Conservation (phyloP, 495 filamentous ascomycete genomes). For the Neurospora tetrasperma region DNA sequence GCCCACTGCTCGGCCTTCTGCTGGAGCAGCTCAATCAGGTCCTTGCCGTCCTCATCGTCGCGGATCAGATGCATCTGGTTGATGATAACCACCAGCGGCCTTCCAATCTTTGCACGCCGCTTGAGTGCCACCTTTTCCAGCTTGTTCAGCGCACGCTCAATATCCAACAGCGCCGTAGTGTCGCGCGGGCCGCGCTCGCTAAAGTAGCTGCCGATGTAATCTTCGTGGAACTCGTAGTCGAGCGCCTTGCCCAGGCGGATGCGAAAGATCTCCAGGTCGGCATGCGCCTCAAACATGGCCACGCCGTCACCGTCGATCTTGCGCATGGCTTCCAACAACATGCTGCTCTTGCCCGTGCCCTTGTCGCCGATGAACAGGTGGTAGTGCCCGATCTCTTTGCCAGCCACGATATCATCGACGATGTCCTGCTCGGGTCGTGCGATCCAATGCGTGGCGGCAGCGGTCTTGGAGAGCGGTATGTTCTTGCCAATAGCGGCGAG, state of each 20-base stretch:
- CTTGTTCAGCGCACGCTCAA: slow-evolving; percentile 95
- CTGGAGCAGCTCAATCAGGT: slow-evolving; percentile 88
- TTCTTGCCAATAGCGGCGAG: slow-evolving; percentile 64
- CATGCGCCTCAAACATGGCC: slow-evolving; percentile 92
- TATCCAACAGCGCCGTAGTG: slow-evolving; percentile 80
- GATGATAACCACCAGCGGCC: slow-evolving; percentile 77
- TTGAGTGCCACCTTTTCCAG: slow-evolving; percentile 84
- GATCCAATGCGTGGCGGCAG: slow-evolving; percentile 69
- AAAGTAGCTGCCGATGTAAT: slow-evolving; percentile 93
- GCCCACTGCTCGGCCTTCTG: slow-evolving; percentile 96
- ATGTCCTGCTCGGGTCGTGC: slow-evolving; percentile 64
- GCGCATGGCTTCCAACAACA: slow-evolving; percentile 89
- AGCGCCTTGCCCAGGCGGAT: slow-evolving; percentile 84
- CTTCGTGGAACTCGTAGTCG: slow-evolving; percentile 82
- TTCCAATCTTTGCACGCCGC: slow-evolving; percentile 45
- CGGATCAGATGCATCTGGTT: slow-evolving; percentile 84
- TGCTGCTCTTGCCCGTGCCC: slow-evolving; percentile 89
- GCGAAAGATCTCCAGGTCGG: slow-evolving; percentile 89
- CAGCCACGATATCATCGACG: slow-evolving; percentile 70
- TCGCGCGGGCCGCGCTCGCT: slow-evolving; percentile 88
- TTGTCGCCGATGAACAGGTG: slow-evolving; percentile 93
- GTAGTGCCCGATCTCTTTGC: slow-evolving; percentile 64
- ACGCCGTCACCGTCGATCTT: slow-evolving; percentile 78
- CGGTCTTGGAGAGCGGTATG: slow-evolving; percentile 35
- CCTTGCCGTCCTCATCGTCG: slow-evolving; percentile 82